Evolutionary conservation across 164 flowering plant species (phyloP).

Genomic region (Chloranthus sessilifolius): DNA sequence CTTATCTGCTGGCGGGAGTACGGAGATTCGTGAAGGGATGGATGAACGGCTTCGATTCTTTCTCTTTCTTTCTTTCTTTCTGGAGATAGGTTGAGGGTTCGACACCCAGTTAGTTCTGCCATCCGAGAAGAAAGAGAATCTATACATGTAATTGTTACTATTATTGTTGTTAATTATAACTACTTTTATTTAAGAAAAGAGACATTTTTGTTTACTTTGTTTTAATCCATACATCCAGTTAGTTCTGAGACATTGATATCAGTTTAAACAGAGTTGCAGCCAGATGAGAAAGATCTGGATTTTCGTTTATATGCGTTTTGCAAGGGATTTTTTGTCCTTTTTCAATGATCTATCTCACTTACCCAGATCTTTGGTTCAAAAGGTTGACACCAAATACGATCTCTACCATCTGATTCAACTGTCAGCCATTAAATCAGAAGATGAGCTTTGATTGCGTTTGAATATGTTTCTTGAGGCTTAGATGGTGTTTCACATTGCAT

Average conservation of each 20-base stretch:
- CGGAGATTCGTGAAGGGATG: slow-evolving; percentile 36
- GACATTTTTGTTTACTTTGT: neutral
- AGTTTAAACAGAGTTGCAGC: no score
- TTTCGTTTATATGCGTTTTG: no score
- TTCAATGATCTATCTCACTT: no score
- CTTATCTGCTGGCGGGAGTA: slow-evolving; percentile 81
- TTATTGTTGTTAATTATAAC: neutral
- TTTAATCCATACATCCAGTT: neutral
- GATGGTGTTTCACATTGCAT: neutral
- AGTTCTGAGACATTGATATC: no score
- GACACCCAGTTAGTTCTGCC: slow-evolving; percentile 4
- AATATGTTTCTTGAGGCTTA: no score
- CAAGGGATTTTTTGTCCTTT: no score
- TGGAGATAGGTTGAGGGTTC: neutral
- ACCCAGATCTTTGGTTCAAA: no score
- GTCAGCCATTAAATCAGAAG: no score
- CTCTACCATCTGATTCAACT: no score
- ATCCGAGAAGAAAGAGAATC: slow-evolving; percentile 7
- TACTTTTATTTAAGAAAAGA: neutral
- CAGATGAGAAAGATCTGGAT: neutral
- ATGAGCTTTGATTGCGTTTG: no score
- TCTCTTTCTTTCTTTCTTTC: neutral
- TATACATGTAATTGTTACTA: slow-evolving; percentile 2
- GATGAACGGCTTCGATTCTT: neutral
- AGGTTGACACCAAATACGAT: no score